These are phyloP conservation scores for Phascolomyces articulosus DNA, from an alignment of 371 early-diverging fungal species.

Conservation along the genomic window DNA sequence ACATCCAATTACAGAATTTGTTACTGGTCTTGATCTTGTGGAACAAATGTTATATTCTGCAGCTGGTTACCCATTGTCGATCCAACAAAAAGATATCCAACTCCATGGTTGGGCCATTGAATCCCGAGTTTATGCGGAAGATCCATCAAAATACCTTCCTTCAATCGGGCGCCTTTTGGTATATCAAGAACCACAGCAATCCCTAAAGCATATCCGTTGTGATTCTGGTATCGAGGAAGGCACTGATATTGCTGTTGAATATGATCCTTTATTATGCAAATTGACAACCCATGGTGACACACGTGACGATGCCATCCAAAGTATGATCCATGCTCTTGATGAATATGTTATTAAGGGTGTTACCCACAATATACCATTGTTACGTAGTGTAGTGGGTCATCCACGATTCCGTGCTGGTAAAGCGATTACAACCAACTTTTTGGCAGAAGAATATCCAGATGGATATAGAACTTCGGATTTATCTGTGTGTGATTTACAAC, in stretches of 20 bases:
- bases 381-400: conserved; percentile 86
- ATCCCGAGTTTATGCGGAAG: conserved; percentile 90
- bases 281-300: conserved; percentile 85
- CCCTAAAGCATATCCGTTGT: conserved; percentile 26
- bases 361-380: conserved; percentile 93
- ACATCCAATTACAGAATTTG: conserved; percentile 97
- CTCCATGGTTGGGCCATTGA: conserved; percentile 86
- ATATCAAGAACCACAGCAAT: conserved; percentile 30
- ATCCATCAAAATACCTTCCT: conserved; percentile 86
- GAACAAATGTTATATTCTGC: conserved; percentile 88
- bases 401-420: conserved; percentile 78
- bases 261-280: conserved; percentile 89
- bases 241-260: conserved; percentile 82
- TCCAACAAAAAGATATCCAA: conserved; percentile 63
- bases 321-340: conserved; percentile 87
- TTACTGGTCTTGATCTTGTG: conserved; percentile 93
- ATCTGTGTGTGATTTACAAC: conserved; percentile 38
- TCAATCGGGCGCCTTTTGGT: conserved; percentile 78
- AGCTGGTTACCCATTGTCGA: conserved; percentile 62
- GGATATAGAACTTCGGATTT: conserved; percentile 84
- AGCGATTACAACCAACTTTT: conserved; percentile 83
- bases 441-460: conserved; percentile 90
- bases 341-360: conserved; percentile 92
- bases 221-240: conserved; percentile 70
- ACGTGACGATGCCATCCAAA: conserved; percentile 74